Evolutionary conservation across 1,284 basidiomycete species (phyloP).

Genomic region (Tilletia indica): DNA sequence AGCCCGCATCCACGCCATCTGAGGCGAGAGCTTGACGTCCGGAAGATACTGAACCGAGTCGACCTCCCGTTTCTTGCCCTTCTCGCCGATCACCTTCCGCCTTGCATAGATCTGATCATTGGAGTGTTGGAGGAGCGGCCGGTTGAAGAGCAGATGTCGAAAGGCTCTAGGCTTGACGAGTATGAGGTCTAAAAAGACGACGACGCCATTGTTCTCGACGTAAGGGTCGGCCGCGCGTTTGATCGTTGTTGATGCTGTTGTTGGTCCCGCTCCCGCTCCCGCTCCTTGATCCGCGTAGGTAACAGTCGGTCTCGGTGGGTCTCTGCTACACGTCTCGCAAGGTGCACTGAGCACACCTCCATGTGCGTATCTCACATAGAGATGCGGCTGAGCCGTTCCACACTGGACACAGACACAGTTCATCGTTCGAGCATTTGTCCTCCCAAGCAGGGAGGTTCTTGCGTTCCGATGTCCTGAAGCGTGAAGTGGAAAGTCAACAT

Average conservation of each 20-base stretch:
- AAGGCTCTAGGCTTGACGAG: conserved; percentile 18
- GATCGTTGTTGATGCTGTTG: background rate
- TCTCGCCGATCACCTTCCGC: background rate
- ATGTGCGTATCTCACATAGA: background rate
- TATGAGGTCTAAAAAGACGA: conserved; percentile 8
- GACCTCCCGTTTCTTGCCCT: background rate
- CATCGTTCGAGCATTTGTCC: background rate
- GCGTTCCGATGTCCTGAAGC: too few species aligned
- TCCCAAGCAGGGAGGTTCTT: background rate
- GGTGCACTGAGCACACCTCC: background rate
- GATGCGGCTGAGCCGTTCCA: background rate
- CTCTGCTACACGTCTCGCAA: background rate
- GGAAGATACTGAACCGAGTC: background rate
- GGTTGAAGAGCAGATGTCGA: conserved; percentile 19
- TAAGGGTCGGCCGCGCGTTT: conserved; percentile 1
- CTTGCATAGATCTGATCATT: background rate
- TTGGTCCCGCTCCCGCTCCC: background rate
- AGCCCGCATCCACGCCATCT: background rate
- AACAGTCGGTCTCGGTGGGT: background rate
- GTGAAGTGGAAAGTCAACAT: too few species aligned
- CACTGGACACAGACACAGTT: background rate
- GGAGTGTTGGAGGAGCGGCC: background rate
- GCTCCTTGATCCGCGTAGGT: background rate
- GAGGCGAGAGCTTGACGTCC: background rate
- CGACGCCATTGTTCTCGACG: conserved; percentile 5